Percentiles rank a stretch among this genome's conserved stretches.
Conservation (phyloP, 2,329 filamentous ascomycete species). For the Claviceps digitariae region DNA sequence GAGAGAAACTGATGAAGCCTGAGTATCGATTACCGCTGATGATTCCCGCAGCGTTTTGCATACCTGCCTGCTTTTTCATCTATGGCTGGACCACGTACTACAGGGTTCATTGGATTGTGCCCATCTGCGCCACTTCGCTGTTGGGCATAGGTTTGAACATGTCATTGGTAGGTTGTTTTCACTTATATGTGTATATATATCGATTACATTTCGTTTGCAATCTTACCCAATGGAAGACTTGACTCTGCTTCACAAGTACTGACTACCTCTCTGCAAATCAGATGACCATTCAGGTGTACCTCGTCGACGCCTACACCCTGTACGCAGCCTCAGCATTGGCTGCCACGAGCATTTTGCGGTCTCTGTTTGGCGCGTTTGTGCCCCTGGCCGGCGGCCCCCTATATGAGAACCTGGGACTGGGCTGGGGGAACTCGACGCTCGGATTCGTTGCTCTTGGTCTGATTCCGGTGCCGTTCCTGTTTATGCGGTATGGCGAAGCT, state of each 20-base stretch:
- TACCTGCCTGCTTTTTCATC: not conserved
- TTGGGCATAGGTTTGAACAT: not conserved
- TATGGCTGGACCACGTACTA: not conserved
- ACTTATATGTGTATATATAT: too few species aligned
- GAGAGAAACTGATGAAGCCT: not conserved
- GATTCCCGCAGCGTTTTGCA: not conserved
- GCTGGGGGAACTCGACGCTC: not conserved
- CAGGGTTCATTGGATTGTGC: not conserved
- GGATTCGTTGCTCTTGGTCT: not conserved
- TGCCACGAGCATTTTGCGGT: not conserved
- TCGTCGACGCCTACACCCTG: not conserved
- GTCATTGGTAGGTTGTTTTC: not conserved
- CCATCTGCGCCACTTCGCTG: not conserved
- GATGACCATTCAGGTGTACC: not conserved
- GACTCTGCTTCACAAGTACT: too few species aligned
- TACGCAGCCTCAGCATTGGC: not conserved
- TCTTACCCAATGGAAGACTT: too few species aligned
- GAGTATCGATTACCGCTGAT: not conserved
- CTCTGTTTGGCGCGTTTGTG: not conserved
- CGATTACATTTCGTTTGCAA: too few species aligned
- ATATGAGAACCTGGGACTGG: not conserved
- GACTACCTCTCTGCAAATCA: not conserved
- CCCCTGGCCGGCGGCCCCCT: not conserved
- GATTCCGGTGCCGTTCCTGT: not conserved
- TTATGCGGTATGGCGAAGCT: not conserved